These are phyloP conservation scores for Trichophyton benhamiae DNA, from an alignment of 2,329 filamentous ascomycete species.

Conservation along the genomic window DNA sequence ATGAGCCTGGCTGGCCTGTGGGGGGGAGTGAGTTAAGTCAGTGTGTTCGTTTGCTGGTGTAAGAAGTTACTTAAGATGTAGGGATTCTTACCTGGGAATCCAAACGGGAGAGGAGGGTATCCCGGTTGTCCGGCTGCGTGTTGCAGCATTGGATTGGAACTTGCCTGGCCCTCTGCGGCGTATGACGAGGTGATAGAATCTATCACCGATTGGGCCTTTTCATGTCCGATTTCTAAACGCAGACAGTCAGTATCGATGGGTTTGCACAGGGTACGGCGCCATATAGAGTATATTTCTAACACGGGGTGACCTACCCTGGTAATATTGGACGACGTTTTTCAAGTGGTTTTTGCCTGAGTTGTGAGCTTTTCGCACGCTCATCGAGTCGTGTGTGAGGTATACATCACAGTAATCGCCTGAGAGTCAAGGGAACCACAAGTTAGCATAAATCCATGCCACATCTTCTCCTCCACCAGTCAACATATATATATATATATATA, in stretches of 20 bases:
- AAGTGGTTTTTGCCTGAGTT: slow-evolving; percentile 94
- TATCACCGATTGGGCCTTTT: slow-evolving; percentile 96
- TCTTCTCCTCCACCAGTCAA: neutral
- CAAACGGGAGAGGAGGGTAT: slow-evolving; percentile 43
- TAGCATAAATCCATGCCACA: neutral
- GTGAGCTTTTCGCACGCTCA: slow-evolving; percentile 98
- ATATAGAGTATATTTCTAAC: neutral
- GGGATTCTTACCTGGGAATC: slow-evolving; percentile 48
- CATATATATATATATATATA: too few species aligned
- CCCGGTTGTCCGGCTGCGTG: slow-evolving; percentile 36
- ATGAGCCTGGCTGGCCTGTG: slow-evolving; percentile 27
- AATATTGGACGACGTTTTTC: slow-evolving; percentile 96
- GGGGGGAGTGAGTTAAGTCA: neutral
- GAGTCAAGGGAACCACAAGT: slow-evolving; percentile 1
- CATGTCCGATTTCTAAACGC: slow-evolving; percentile 76
- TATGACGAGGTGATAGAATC: slow-evolving; percentile 96
- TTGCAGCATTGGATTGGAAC: slow-evolving; percentile 74
- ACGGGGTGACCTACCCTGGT: slow-evolving; percentile 55
- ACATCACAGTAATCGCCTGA: slow-evolving; percentile 96
- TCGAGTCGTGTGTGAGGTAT: slow-evolving; percentile 98
- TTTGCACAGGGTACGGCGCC: neutral
- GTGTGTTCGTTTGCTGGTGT: neutral
- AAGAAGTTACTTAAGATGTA: neutral
- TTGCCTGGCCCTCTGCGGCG: slow-evolving; percentile 79
- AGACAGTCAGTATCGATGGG: neutral